Percentiles rank a stretch among this genome's conserved stretches.
Conservation (phyloP, 768 basidiomycete genomes). For the Neoboletus brunneissimus region DNA sequence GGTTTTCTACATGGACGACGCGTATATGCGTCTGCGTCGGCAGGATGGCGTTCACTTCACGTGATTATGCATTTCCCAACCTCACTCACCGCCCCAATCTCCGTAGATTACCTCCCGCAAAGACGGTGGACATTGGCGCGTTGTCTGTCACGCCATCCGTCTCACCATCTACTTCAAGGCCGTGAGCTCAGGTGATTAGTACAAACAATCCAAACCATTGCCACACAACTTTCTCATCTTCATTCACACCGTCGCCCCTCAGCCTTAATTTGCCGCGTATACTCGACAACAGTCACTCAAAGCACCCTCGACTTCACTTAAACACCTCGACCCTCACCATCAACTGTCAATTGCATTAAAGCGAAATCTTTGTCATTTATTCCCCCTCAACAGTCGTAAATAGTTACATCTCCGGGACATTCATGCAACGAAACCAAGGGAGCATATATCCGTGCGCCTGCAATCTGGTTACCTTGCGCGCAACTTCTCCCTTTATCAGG, state of each 20-base stretch:
- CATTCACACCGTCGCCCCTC: neutral
- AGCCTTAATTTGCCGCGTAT: neutral
- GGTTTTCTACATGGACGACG: neutral
- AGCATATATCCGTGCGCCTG: neutral
- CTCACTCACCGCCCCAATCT: conserved; percentile 9
- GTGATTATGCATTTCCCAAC: neutral
- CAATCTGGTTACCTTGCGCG: neutral
- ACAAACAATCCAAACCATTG: neutral
- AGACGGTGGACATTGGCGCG: conserved; percentile 10
- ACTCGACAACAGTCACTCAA: neutral
- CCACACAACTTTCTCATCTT: neutral
- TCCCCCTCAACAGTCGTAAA: neutral
- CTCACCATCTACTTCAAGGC: conserved; percentile 12
- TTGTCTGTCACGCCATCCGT: conserved; percentile 10
- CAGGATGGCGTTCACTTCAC: neutral
- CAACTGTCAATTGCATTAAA: neutral
- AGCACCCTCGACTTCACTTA: neutral
- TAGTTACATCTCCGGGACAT: neutral
- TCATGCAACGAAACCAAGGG: neutral
- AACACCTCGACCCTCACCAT: neutral
- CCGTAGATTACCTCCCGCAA: conserved; percentile 12
- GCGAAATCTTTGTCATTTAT: neutral
- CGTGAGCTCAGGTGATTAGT: conserved; percentile 10
- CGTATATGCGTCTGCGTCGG: neutral
- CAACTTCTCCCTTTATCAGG: neutral